These are phyloP conservation scores for Eucommia ulmoides DNA, from an alignment of 257 asterid species.

Conservation along the genomic window DNA sequence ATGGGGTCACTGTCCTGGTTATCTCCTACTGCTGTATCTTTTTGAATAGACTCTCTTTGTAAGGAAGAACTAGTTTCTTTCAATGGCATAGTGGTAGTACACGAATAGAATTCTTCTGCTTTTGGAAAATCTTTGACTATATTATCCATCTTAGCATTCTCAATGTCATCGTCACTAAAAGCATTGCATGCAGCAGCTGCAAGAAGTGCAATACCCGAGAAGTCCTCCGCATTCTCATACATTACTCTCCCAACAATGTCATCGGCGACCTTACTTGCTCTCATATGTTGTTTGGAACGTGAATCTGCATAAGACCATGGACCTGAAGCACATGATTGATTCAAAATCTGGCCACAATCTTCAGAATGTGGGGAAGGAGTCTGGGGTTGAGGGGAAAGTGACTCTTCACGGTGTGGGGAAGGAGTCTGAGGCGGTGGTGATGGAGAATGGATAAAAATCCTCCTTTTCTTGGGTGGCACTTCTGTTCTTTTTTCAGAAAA, in stretches of 20 bases:
- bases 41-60: constrained; percentile 12
- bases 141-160: constrained; percentile 22
- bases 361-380: constrained; percentile 35
- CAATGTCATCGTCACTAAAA: constrained; percentile 29
- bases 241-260: constrained; percentile 14
- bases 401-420: constrained; percentile 15
- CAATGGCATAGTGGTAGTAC: constrained; percentile 12
- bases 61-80: constrained; percentile 15
- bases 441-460: constrained; percentile 38
- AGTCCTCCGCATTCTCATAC: constrained; percentile 32
- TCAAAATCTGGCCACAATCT: constrained; percentile 20
- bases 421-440: constrained; percentile 21
- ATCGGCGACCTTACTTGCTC: constrained; percentile 14
- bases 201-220: constrained; percentile 78
- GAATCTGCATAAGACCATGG: constrained; percentile 15
- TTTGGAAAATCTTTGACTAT: constrained; percentile 20
- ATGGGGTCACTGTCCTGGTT: constrained; percentile 13
- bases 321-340: constrained; percentile 25
- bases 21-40: too few species aligned
- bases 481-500: constrained; percentile 29
- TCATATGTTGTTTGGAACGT: constrained; percentile 16
- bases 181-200: constrained; percentile 62
- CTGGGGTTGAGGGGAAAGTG: constrained; percentile 20
- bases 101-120: constrained; percentile 19
- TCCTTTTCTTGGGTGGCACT: constrained; percentile 61